These are phyloP conservation scores for Tothia fuscella DNA, from an alignment of 2,329 filamentous ascomycete species.

Conservation along the genomic window DNA sequence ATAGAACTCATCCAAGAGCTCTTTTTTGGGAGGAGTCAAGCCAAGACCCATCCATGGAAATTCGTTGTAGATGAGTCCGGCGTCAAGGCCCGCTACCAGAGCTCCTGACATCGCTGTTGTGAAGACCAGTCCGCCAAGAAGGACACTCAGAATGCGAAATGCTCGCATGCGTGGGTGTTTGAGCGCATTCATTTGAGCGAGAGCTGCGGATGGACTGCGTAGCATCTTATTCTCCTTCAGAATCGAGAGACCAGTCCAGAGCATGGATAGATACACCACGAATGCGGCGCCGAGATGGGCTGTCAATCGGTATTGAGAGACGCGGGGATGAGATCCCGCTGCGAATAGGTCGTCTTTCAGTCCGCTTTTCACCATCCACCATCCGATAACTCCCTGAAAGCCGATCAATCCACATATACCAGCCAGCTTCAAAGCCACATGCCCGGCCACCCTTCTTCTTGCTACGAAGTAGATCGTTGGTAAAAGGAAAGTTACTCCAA, in stretches of 20 bases:
- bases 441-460: conserved; percentile 61
- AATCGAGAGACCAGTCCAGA: conserved; percentile 75
- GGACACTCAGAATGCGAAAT: conserved; percentile 63
- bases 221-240: conserved; percentile 60
- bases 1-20: conserved; percentile 82
- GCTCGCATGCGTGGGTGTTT: conserved; percentile 25
- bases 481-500: conserved; percentile 79
- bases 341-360: conserved; percentile 93
- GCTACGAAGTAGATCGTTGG: conserved; percentile 83
- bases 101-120: conserved; percentile 86
- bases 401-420: conserved; percentile 85
- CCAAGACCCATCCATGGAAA: conserved; percentile 91
- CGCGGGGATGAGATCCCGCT: conserved; percentile 77
- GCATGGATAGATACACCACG: conserved; percentile 86
- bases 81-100: conserved; percentile 87
- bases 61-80: conserved; percentile 96
- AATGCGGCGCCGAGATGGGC: conserved; percentile 87
- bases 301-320: conserved; percentile 87
- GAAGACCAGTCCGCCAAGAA: conserved; percentile 66
- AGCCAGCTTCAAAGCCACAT: conserved; percentile 64
- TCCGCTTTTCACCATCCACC: conserved; percentile 99
- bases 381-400: conserved; percentile 89
- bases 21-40: conserved; percentile 64
- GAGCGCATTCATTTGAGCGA: conserved; percentile 54
- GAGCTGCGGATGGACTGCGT: conserved; percentile 50